Evolutionary conservation across 139 green algal species (phyloP).

Genomic region (Dunaliella primolecta): DNA sequence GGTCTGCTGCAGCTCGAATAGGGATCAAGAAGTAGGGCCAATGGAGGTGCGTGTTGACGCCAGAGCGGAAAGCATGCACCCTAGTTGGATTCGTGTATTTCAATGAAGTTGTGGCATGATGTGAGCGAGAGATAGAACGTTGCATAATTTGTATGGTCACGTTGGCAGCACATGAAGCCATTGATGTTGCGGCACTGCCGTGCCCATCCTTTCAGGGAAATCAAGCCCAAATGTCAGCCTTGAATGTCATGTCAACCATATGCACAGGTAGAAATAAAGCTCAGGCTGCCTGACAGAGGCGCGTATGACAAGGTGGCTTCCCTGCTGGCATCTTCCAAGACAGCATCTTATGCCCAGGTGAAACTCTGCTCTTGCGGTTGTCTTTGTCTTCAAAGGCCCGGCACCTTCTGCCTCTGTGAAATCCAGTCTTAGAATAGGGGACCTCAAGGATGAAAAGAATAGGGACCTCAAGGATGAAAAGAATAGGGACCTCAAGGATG

Average conservation of each 20-base stretch:
- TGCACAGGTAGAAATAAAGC: constrained; percentile 89
- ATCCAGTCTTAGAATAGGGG: no score
- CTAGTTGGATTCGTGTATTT: not conserved
- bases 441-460: no score
- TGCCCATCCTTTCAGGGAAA: not conserved
- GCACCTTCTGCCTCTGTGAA: no score
- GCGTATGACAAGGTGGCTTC: constrained; percentile 61
- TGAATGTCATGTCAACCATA: not conserved
- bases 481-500: no score
- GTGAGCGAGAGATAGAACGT: not conserved
- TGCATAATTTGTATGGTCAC: not conserved
- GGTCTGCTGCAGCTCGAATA: constrained; percentile 33
- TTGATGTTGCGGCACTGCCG: no score
- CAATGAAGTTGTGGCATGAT: not conserved
- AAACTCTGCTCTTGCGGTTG: not conserved
- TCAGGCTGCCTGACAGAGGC: constrained; percentile 65
- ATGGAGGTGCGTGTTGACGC: constrained; percentile 26
- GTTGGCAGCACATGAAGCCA: not conserved
- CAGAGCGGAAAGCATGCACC: not conserved
- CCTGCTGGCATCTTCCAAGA: constrained; percentile 41
- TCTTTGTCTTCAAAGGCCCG: no score
- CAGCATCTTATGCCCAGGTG: constrained; percentile 43
- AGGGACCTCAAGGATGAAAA: no score
- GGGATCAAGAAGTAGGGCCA: constrained; percentile 32
- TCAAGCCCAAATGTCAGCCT: not conserved